Conservation (phyloP, 2,329 filamentous ascomycete genomes). For the Immersiporthe knoxdaviesiana region DNA sequence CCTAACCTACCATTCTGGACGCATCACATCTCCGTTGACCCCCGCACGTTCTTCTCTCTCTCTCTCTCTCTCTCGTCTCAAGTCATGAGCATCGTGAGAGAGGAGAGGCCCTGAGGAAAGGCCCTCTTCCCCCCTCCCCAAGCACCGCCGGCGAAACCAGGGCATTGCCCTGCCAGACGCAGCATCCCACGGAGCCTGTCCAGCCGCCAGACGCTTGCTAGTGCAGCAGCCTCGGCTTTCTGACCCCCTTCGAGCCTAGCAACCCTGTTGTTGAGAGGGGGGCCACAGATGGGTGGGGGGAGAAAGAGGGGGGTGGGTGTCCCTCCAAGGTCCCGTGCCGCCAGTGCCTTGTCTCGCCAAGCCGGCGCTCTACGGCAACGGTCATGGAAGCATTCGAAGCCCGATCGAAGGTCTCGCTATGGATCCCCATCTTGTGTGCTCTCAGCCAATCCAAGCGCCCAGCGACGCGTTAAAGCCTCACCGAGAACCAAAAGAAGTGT, state of each 20-base stretch:
- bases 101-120: not conserved
- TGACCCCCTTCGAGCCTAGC: constrained; percentile 22
- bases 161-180: constrained; percentile 13
- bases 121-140: too few species aligned
- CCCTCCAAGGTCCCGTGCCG: constrained; percentile 13
- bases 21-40: constrained; percentile 38
- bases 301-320: too few species aligned
- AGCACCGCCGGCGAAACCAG: not conserved
- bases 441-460: not conserved
- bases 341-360: constrained; percentile 16
- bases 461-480: not conserved
- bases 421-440: not conserved
- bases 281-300: constrained; percentile 7
- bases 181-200: constrained; percentile 20
- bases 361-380: constrained; percentile 24
- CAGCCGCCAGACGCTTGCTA: constrained; percentile 28
- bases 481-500: constrained; percentile 11
- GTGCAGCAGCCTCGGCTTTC: constrained; percentile 19
- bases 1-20: constrained; percentile 23
- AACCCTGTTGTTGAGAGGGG: constrained; percentile 7
- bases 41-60: constrained; percentile 28
- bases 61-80: not conserved
- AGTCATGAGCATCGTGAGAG: not conserved
- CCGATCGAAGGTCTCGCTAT: constrained; percentile 13
- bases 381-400: constrained; percentile 22